Evolutionary conservation across 306 rosid species (phyloP), one percentile per base, ranked within the genome.

Genomic region (Inga leiocalycina): DNA sequence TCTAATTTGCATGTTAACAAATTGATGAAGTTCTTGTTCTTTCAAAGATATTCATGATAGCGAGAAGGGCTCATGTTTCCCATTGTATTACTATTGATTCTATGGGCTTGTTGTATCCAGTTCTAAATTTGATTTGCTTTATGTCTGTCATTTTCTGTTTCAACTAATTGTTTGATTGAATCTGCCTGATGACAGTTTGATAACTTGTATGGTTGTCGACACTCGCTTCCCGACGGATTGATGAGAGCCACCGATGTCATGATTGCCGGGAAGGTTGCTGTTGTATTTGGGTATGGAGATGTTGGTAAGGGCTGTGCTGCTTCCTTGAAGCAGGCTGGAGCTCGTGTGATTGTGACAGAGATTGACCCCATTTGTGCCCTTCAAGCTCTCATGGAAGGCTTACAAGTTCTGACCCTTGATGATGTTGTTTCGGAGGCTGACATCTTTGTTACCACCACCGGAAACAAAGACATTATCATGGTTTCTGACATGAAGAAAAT

Each of bases 301-400:
- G 98, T 96, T 27, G 99, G 99, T 4, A 96, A 96, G 97, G 99
- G 99, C 32, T 96, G 99, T 73, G 99, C 99, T 22, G 87, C 94
- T 14, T 94, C 99, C 69, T 46, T 96, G 89, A 96, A 96, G 88
- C 98, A 93, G 73, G 99, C 91, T 4, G 99, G 99, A 16, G 94
- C 99, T 13, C 99, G 98, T 3, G 98, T 94, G 46, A 82, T 96
- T 1, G 94, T 96, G 76, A 93, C 98, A 0, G 99, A 96, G 89
- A 96, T 96, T 10, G 99, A 96, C 69, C 99, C 99, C 44, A 96
- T 96, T 34, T 96, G 99, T 56, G 99, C 99, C 52, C 99, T 96
- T 56, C 99, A 96, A 84, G 98, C 99, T 54, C 88, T 87, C 57
- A 96, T 96, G 99, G 98, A 96, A 84, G 99, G 99, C 48, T 62